Evolutionary conservation across 2,329 filamentous ascomycete genomes (phyloP), one percentile per base, ranked within the genome.

Genomic region (Aotearoamyces nothofagi): DNA sequence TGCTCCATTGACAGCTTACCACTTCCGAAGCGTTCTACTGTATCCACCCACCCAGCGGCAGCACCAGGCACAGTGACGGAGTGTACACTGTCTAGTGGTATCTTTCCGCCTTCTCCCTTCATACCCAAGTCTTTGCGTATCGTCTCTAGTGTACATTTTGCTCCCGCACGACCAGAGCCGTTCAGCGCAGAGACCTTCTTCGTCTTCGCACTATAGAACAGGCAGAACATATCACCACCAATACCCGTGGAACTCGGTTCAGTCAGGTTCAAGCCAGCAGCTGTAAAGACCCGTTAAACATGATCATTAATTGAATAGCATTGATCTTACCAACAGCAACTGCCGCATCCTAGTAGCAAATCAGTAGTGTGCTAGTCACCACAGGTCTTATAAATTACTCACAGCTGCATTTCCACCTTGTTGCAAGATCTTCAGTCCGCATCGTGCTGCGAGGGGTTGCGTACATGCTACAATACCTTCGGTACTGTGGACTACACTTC

Each of bases 151-250:
- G 74, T 79, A 37, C 59, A 72, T 20, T 76, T 71, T 29, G 56
- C 62, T 4, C 80, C 74, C 3, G 83, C 71, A 15, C 90, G 74
- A n/a, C 90, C 90, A 2, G 86, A 94, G 12, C 86, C 90, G 53
- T 98, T 98, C 53, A 96, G 60, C 7, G 84, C 81, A 31, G 74
- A 77, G 6, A 96, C 77, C 38, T 79, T 78, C 47, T 79, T 78
- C 0, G 76, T 81, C 42, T 77, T 69, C 23, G 83, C 82, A 49
- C 92, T 70, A 59, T 87, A 96, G 62, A 72, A 94, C 19, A 96
- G 69, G 52, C 86, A 86, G 57, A 96, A 98, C 74, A 93, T 84
- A 56, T 98, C 90, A 37, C 90, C 90, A 33, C 90, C 90, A 35
- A 98, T 94, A 22, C 90, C 90, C 1, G 90, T 96, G 5, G 80